Base-by-base conservation (phyloP, 208 protist genomes). In the Acanthamoeba triangularis region DNA sequence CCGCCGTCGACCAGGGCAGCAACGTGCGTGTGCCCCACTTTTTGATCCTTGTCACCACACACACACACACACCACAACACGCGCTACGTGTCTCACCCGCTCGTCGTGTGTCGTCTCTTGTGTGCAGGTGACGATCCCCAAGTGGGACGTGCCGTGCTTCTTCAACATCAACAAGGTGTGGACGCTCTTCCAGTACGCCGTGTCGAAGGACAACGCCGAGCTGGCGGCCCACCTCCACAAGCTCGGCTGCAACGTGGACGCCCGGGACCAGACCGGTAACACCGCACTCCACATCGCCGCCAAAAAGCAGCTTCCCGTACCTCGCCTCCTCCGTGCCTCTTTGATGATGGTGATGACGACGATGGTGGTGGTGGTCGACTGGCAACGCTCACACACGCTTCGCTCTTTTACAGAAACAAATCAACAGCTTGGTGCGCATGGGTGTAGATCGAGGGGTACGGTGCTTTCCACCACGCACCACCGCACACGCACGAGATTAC, bases 161-260 rank as follows among this genome's bases (percentile, higher is more conserved):
- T 76, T 93, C 47, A 76, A 67, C 61, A 93, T 93, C 30, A 76
- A 93, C 63, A 93, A 93, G 61, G 65, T 93, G 1, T 93, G 87
- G 87, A 93, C 87, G 13, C 87, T 76, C 33, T 93, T 93, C 87
- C 87, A 93, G 63, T 93, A 93, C 37, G 87, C 87, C 44, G 87
- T 93, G 23, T 93, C 87, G 5, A 93, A 93, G 63, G 87, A 93
- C 87, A 93, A 93, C 37, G 63, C 63, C 61, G 87, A 67, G 18
- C 61, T 93, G 30, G 87, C 30, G 33, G 54, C 87, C 1, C 63
- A 76, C 61, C 87, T 93, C 35, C 61, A 67, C 87, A 93, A 93
- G 59, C 61, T 56, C 16, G 54, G 61, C 54, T 93, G 87, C 61
- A 93, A 93, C 28, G 63, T 93, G 25, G 63, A 93, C 41, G 87